These are phyloP conservation scores for Coleophoma eucalyptorum DNA, from an alignment of 2,329 filamentous ascomycete genomes.

Conservation along the genomic window DNA sequence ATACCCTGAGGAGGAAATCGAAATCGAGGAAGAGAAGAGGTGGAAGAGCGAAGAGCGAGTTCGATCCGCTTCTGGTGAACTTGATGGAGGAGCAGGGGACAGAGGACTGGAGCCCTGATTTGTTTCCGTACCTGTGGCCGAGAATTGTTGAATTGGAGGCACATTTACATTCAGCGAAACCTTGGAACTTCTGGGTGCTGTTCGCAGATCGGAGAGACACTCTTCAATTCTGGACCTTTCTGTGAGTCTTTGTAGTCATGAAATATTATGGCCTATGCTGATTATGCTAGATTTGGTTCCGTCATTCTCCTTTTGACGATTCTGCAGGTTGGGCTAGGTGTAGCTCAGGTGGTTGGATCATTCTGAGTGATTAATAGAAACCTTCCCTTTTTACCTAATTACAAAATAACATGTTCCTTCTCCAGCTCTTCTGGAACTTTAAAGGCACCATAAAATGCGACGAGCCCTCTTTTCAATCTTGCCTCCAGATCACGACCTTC, in stretches of 20 bases:
- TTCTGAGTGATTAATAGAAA: neutral
- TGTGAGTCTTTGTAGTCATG: neutral
- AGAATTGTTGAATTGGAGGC: constrained; percentile 1
- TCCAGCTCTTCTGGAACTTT: constrained; percentile 1
- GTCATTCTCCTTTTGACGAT: constrained; percentile 2
- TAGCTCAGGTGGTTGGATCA: constrained; percentile 2
- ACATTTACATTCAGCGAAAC: constrained; percentile 2
- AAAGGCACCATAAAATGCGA: constrained; percentile 6
- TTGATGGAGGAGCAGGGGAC: neutral
- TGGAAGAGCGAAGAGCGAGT: neutral
- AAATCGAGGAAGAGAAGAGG: neutral
- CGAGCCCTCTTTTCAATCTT: constrained; percentile 1
- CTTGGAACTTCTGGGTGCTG: constrained; percentile 6
- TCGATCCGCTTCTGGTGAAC: neutral
- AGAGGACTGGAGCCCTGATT: neutral
- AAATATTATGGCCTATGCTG: neutral
- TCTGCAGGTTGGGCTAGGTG: constrained; percentile 1
- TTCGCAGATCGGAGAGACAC: constrained; percentile 2
- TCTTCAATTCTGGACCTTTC: constrained; percentile 4
- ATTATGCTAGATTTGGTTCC: constrained; percentile 1
- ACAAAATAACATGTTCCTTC: constrained; percentile 4
- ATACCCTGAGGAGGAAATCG: neutral
- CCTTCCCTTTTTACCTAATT: neutral
- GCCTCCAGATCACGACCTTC: constrained; percentile 1
- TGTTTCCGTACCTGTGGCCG: constrained; percentile 2